A percentile compares a stretch with the other conserved stretches of the same genome.
Evolutionary conservation across 2,329 filamentous ascomycete genomes (phyloP).

Genomic region (Pestalotiopsis sp.): DNA sequence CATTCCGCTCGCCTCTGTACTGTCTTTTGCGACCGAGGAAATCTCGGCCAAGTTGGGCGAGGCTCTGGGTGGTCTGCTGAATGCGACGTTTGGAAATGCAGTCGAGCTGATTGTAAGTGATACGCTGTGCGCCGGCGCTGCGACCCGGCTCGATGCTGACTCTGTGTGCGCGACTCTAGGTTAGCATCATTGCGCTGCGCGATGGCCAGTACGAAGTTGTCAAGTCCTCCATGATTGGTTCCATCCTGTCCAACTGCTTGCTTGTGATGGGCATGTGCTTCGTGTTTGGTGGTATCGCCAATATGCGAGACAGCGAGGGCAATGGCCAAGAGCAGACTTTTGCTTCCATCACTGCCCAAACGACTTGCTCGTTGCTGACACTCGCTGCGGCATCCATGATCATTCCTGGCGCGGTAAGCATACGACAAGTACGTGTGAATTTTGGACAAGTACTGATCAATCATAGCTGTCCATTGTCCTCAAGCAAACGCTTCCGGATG

Average conservation of each 20-base stretch:
- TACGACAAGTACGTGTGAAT: neutral
- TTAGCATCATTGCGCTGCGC: slow-evolving; percentile 87
- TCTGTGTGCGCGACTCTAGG: slow-evolving; percentile 48
- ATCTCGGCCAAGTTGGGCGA: slow-evolving; percentile 73
- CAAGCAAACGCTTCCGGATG: slow-evolving; percentile 33
- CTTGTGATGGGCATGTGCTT: slow-evolving; percentile 85
- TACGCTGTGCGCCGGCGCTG: slow-evolving; percentile 9
- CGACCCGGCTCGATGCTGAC: neutral
- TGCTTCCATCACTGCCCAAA: slow-evolving; percentile 76
- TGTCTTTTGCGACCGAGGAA: slow-evolving; percentile 80
- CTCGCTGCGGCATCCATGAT: slow-evolving; percentile 77
- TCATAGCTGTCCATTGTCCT: slow-evolving; percentile 67
- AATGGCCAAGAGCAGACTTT: slow-evolving; percentile 70
- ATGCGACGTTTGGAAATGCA: slow-evolving; percentile 79
- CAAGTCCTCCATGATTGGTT: slow-evolving; percentile 97
- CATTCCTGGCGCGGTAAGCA: slow-evolving; percentile 69
- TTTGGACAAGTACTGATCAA: neutral
- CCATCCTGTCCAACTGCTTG: slow-evolving; percentile 91
- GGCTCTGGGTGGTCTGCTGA: slow-evolving; percentile 72
- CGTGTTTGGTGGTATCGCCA: slow-evolving; percentile 71
- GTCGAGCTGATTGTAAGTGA: slow-evolving; percentile 73
- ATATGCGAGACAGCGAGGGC: slow-evolving; percentile 59
- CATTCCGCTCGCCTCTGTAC: slow-evolving; percentile 72
- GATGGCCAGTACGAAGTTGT: slow-evolving; percentile 91
- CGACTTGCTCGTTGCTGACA: slow-evolving; percentile 75